These are phyloP conservation scores for Isabelozyma pseudorhagii DNA, from an alignment of 805 yeast genomes.

Conservation along the genomic window DNA sequence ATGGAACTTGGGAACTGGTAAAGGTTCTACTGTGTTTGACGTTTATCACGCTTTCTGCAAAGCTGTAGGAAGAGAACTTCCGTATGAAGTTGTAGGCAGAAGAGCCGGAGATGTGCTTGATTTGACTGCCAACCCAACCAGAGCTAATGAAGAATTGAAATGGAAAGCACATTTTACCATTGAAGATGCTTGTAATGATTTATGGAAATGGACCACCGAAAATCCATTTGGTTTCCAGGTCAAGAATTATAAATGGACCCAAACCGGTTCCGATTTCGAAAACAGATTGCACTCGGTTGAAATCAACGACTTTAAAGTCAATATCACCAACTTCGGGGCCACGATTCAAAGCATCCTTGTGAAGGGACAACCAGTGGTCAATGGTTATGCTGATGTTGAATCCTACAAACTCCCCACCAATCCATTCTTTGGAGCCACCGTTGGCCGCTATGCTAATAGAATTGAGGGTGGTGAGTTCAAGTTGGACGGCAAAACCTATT, in stretches of 20 bases:
- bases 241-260: constrained; percentile 31
- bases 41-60: constrained; percentile 61
- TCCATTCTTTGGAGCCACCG: constrained; percentile 60
- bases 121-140: constrained; percentile 65
- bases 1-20: constrained; percentile 84
- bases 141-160: constrained; percentile 63
- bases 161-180: constrained; percentile 61
- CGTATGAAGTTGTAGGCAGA: constrained; percentile 63
- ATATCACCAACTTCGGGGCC: constrained; percentile 51
- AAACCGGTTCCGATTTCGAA: constrained; percentile 18
- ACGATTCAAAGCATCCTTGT: constrained; percentile 41
- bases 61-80: constrained; percentile 62
- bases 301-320: constrained; percentile 33
- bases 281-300: constrained; percentile 37
- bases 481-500: constrained; percentile 38
- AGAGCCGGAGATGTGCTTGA: constrained; percentile 76
- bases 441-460: constrained; percentile 66
- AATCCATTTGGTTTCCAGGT: constrained; percentile 61
- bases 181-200: constrained; percentile 63
- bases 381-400: constrained; percentile 34
- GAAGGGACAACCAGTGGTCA: constrained; percentile 36
- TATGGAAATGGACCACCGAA: constrained; percentile 74
- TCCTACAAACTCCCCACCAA: constrained; percentile 30
- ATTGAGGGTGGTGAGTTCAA: constrained; percentile 42
- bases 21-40: constrained; percentile 75